These are phyloP conservation scores for Beauveria medogensis DNA, from an alignment of 2,329 filamentous ascomycete genomes.

Conservation along the genomic window DNA sequence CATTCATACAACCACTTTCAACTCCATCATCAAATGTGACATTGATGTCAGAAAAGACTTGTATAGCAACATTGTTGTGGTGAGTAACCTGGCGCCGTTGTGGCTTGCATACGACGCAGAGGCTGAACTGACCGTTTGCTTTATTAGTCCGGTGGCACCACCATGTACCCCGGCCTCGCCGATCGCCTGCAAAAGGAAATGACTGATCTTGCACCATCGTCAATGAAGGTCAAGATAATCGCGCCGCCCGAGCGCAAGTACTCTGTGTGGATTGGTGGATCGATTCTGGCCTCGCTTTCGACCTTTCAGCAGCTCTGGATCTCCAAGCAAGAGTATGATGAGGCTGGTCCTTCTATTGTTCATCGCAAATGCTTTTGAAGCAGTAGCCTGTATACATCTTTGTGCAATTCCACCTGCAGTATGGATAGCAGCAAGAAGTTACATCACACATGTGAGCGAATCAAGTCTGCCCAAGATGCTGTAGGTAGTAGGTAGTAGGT, in stretches of 20 bases:
- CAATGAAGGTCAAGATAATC: conserved; percentile 99
- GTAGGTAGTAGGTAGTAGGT: background rate
- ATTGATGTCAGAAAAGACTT: conserved; percentile 99
- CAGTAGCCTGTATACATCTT: rapidly evolving
- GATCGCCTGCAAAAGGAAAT: conserved; percentile 99
- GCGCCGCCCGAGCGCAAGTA: conserved; percentile 99
- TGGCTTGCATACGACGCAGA: too few species aligned
- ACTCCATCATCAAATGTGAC: conserved; percentile 99
- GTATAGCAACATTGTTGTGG: conserved; percentile 99
- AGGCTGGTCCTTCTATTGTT: conserved; percentile 98
- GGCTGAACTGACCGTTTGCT: background rate
- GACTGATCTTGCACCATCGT: conserved; percentile 95
- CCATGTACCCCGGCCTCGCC: conserved; percentile 99
- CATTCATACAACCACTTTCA: conserved; percentile 99
- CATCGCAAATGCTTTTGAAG: conserved; percentile 99
- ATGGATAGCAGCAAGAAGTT: background rate
- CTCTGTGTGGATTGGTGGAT: conserved; percentile 99
- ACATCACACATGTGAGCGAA: background rate
- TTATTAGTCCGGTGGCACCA: conserved; percentile 93
- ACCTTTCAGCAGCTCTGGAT: conserved; percentile 99
- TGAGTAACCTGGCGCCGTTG: conserved; percentile 41
- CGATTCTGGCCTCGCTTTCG: conserved; percentile 96
- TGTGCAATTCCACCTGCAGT: background rate
- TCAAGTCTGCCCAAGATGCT: background rate
- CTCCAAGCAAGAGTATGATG: conserved; percentile 99